Evolutionary conservation across 257 asterid species (phyloP).

Genomic region (Primulina tabacum): DNA sequence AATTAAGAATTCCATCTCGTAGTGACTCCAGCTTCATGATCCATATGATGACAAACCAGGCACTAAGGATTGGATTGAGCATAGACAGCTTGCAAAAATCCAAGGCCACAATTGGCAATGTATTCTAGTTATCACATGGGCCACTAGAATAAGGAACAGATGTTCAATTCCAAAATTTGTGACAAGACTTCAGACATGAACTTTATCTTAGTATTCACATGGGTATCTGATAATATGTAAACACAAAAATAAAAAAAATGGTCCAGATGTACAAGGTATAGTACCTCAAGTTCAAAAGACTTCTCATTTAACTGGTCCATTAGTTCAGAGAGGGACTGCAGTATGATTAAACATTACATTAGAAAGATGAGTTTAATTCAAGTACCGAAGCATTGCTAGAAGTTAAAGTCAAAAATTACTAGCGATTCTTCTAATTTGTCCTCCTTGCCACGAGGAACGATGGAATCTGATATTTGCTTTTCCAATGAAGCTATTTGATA

Average conservation of each 20-base stretch:
- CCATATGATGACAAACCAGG: conserved; percentile 14
- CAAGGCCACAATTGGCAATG: conserved; percentile 1
- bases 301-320: conserved; percentile 83
- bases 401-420: conserved; percentile 38
- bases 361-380: conserved; percentile 9
- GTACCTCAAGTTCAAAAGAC: conserved; percentile 98
- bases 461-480: conserved; percentile 66
- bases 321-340: conserved; percentile 75
- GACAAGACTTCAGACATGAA: conserved; percentile 8
- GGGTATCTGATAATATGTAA: neutral
- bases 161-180: conserved; percentile 3
- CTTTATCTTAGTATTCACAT: neutral
- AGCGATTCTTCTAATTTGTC: conserved; percentile 63
- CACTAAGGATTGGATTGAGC: conserved; percentile 18
- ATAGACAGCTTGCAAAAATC: neutral
- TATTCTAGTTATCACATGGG: neutral
- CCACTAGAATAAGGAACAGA: neutral
- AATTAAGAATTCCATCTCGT: neutral
- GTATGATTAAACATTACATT: conserved; percentile 25
- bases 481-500: conserved; percentile 70
- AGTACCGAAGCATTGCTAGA: conserved; percentile 16
- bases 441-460: conserved; percentile 44
- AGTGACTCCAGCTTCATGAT: conserved; percentile 9
- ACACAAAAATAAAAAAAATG: conserved; percentile 2
- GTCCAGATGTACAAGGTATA: conserved; percentile 21